Percentiles rank a stretch among this genome's conserved stretches.
Conservation (phyloP, 108 stramenopile genomes). For the Nitzschia putrida region DNA sequence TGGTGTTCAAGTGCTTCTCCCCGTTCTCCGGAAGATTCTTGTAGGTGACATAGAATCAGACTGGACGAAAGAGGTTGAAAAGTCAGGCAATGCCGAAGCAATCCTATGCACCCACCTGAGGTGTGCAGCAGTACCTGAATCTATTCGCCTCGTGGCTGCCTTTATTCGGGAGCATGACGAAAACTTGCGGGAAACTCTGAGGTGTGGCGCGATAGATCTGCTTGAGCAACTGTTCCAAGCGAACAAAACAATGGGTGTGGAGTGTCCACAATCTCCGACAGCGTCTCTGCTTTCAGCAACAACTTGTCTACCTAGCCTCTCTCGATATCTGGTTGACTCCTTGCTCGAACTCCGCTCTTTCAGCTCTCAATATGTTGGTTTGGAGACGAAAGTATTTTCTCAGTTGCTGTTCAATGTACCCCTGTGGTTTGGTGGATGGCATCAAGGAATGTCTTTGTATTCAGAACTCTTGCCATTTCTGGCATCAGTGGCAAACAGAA, state of each 20-base stretch:
- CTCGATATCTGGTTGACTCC: slow-evolving; percentile 47
- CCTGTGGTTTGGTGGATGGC: slow-evolving; percentile 58
- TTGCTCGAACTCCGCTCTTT: slow-evolving; percentile 66
- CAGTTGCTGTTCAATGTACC: slow-evolving; percentile 71
- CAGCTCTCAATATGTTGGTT: slow-evolving; percentile 48
- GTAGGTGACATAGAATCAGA: slow-evolving; percentile 14
- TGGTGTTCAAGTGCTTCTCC: slow-evolving; percentile 68
- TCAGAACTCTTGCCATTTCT: slow-evolving; percentile 62
- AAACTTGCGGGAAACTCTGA: slow-evolving; percentile 67
- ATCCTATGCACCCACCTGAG: neutral
- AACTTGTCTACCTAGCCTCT: slow-evolving; percentile 27
- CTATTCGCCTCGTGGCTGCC: slow-evolving; percentile 54
- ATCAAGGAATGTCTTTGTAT: slow-evolving; percentile 49
- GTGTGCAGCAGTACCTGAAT: slow-evolving; percentile 39
- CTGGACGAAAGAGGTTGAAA: slow-evolving; percentile 24
- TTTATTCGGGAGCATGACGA: slow-evolving; percentile 69
- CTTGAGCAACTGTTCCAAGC: slow-evolving; percentile 49
- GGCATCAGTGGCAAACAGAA: slow-evolving; percentile 46
- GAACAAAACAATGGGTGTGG: slow-evolving; percentile 17
- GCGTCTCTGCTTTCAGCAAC: slow-evolving; percentile 4
- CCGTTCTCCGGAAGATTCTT: slow-evolving; percentile 44
- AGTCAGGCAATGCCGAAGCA: neutral
- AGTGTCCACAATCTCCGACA: neutral
- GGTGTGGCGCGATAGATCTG: slow-evolving; percentile 75
- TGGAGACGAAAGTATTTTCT: slow-evolving; percentile 72